phyloP scores from a whole-genome alignment of 331 rosid species.

The Ulmus americana region DNA sequence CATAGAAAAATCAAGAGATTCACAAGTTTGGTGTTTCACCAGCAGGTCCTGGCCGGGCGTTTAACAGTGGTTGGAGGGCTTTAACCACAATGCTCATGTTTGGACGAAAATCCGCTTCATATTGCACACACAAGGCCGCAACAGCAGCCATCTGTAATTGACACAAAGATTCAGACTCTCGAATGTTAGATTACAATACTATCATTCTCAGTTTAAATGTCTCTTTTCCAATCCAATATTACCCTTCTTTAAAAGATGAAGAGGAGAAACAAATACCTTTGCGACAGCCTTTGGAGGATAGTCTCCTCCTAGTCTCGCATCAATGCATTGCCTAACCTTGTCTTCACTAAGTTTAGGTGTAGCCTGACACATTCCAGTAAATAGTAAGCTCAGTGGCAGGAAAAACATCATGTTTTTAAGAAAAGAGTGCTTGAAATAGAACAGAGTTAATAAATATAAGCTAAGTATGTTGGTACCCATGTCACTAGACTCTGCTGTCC shows the following conservation, averaged over 20 bases:
- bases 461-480: constrained; percentile 50
- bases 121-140: constrained; percentile 91
- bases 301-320: constrained; percentile 66
- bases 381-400: constrained; percentile 25
- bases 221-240: neutral
- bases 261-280: constrained; percentile 40
- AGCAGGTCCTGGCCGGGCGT: constrained; percentile 59
- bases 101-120: constrained; percentile 91
- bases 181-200: neutral
- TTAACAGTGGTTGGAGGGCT: constrained; percentile 83
- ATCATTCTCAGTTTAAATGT: neutral
- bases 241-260: neutral
- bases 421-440: neutral
- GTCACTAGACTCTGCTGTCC: constrained; percentile 90
- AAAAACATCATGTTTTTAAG: constrained; percentile 5
- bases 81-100: constrained; percentile 95
- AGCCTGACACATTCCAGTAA: constrained; percentile 47
- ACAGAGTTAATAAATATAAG: neutral
- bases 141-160: constrained; percentile 77
- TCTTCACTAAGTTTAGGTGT: constrained; percentile 90
- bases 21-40: constrained; percentile 49
- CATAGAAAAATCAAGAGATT: constrained; percentile 23
- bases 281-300: constrained; percentile 87
- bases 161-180: neutral
- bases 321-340: constrained; percentile 77